Base-by-base conservation (phyloP, 2,329 filamentous ascomycete genomes). In the Penicillium brasilianum region DNA sequence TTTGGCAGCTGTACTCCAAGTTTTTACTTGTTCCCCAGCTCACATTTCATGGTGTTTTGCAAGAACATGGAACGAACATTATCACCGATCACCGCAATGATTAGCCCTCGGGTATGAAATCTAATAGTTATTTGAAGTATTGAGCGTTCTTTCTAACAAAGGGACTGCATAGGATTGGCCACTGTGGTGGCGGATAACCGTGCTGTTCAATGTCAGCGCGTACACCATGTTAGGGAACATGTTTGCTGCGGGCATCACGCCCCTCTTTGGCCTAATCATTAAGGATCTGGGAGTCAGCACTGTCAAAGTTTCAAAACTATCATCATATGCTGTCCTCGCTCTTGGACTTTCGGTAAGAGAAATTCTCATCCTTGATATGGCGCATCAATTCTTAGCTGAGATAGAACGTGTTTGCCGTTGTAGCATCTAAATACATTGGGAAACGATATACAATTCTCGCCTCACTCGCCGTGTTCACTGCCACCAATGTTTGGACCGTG, bases 151-250 rank as follows among this genome's bases (percentile, higher is more conserved):
- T 16, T 39, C 14, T 39, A 18, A 39, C 16, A n/a, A 16, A 39
- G n/a, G 81, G 56, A 90, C 16, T 18, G 16, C 16, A n/a, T 39
- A 39, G 37, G 37, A 18, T 16, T 39, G 37, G 37, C 37, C 37
- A 39, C 37, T 39, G 37, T 39, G 37, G 37, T 39, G 37, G 37
- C 37, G 37, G 16, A n/a, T 39, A 39, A 39, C n/a, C 37, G 37
- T 39, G 37, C 37, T 39, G 16, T 39, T 39, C 37, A 39, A 39
- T 39, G 16, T 39, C 37, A 39, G 37, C 16, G 13, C 37, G 13
- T 39, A 39, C 37, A 39, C 37, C 14, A 39, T 39, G 37, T 39
- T 39, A 39, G 37, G 37, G 16, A 39, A 39, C 37, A 39, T 39
- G 37, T 39, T 39, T 39, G 37, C 37, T 18, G 37, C 37, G 37